Evolutionary conservation across 106 monocot genomes (phyloP).

Genomic region (Dendrobium chrysotoxum): DNA sequence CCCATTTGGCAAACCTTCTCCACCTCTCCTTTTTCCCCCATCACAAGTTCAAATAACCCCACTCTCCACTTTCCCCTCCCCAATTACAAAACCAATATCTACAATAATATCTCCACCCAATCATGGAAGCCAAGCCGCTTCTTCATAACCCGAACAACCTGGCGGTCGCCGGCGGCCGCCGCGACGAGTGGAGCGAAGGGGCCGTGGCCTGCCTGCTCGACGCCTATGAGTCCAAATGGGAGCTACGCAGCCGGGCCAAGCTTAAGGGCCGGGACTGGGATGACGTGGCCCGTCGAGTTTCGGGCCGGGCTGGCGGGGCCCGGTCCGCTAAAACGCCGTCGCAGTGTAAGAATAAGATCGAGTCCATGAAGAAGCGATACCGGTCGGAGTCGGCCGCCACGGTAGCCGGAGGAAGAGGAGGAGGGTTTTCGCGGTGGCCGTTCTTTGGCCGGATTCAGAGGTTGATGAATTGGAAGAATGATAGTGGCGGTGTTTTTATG

Average conservation of each 20-base stretch:
- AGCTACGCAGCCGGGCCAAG: constrained; percentile 16
- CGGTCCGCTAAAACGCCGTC: constrained; percentile 8
- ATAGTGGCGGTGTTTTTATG: neutral
- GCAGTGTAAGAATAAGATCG: constrained; percentile 28
- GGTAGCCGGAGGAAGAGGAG: neutral
- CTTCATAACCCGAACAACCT: no score
- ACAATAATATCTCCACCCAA: no score
- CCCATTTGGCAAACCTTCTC: no score
- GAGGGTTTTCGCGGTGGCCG: neutral
- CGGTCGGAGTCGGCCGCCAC: constrained; percentile 13
- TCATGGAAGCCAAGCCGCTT: no score
- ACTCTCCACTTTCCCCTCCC: no score
- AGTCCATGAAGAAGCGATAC: constrained; percentile 28
- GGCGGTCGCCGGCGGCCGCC: neutral
- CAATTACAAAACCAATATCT: no score
- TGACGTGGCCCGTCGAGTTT: constrained; percentile 18
- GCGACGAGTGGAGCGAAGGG: constrained; percentile 24
- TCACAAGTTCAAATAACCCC: no score
- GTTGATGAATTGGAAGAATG: neutral
- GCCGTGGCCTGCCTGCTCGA: constrained; percentile 16
- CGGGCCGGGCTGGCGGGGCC: neutral
- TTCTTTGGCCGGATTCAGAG: neutral
- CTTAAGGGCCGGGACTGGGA: constrained; percentile 30
- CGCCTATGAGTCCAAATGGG: constrained; percentile 19
- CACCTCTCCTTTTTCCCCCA: no score